Evolutionary conservation across 2,329 filamentous ascomycete genomes (phyloP), one percentile per base, ranked within the genome.

Genomic region (Fusarium beomiforme): DNA sequence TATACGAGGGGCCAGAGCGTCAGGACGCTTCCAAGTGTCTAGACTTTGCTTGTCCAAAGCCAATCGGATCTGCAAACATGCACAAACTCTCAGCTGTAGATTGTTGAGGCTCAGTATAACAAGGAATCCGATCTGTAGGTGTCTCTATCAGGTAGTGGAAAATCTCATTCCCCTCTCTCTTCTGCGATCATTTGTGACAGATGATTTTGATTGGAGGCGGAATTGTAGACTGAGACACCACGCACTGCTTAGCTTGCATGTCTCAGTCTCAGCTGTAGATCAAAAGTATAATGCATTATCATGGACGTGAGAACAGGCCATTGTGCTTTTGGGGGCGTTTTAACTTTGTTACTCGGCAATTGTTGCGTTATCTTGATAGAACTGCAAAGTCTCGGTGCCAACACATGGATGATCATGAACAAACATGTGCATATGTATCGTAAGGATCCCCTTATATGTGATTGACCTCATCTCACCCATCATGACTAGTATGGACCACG

Each of bases 251-350:
- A 21, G 36, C 64, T 67, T 41, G 63, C 43, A 44, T 71, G 68
- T 70, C 68, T 69, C 63, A 69, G 51, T 44, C 65, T 70, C 51
- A 68, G 61, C 61, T 59, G 33, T 47, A 39, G 26, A 51, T 43
- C n/a, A 19, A 21, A 33, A 31, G 16, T 29, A 50, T 31, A 43
- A 21, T 59, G 42, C 37, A 37, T 50, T n/a, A 24, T 41, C 59
- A 47, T 49, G 31, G 43, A 29, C 26, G 31, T 55, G 21, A 23
- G 42, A 56, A 44, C 29, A 60, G 24, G 31, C 19, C 23, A 36
- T 66, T 65, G 37, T 58, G 43, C 41, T 39, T 24, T 23, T 23
- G n/a, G 26, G 23, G 44, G 44, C 26, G 26, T 51, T 33, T 33
- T 34, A 37, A 33, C 24, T 47, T 50, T 42, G 34, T 24, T 46